phyloP scores from a whole-genome alignment of 1,284 basidiomycete species.

The Clitocybe nebularis region DNA sequence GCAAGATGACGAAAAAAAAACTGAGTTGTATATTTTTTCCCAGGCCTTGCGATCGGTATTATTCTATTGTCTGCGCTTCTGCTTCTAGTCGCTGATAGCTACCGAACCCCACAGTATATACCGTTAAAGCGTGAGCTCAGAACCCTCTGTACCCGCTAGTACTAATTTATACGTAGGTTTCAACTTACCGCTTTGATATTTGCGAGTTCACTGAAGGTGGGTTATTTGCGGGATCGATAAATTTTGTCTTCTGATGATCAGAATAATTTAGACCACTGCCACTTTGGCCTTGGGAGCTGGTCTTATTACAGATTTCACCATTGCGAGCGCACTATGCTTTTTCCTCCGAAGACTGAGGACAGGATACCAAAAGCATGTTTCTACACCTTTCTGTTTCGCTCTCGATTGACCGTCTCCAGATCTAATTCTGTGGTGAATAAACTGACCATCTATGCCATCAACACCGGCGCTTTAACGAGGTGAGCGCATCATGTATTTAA shows the following conservation, averaged over 20 bases:
- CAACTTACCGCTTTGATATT: conserved; percentile 11
- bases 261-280: conserved; percentile 32
- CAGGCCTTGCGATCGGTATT: conserved; percentile 22
- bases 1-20: background rate
- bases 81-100: background rate
- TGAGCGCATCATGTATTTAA: conserved; percentile 4
- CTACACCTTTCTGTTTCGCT: background rate
- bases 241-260: background rate
- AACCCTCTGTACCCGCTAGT: background rate
- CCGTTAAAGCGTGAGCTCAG: conserved; percentile 35
- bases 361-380: conserved; percentile 36
- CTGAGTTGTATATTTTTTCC: background rate
- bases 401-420: conserved; percentile 23
- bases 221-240: background rate
- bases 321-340: conserved; percentile 45
- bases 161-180: conserved; percentile 10
- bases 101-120: conserved; percentile 23
- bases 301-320: conserved; percentile 43
- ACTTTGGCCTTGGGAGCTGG: conserved; percentile 40
- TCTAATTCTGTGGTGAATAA: conserved; percentile 46
- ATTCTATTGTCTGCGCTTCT: background rate
- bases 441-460: conserved; percentile 47
- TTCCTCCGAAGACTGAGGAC: conserved; percentile 50
- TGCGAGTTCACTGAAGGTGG: conserved; percentile 20
- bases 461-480: conserved; percentile 31